Evolutionary conservation across 2,329 filamentous ascomycete species (phyloP), one percentile per base, ranked within the genome.

Genomic region (Daldinia sp.): DNA sequence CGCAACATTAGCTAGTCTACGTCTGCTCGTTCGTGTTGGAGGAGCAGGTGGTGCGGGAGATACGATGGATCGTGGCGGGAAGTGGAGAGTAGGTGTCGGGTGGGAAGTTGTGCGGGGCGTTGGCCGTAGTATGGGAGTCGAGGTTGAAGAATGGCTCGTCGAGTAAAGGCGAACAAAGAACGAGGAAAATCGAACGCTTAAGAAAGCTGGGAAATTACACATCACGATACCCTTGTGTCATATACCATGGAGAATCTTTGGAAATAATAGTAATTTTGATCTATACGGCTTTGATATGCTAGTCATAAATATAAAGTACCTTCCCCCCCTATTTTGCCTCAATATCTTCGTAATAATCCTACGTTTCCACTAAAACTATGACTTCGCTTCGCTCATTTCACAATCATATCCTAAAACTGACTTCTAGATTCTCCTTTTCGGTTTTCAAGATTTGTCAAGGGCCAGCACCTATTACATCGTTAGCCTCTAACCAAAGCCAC

Each of bases 71-170:
- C 80, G 87, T 0, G 86, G 86, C 0, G 87, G 86, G 4, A 89
- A 90, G 76, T 95, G 91, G 90, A 86, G 90, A 71, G 89, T 94
- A 8, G 92, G 91, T 69, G 87, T 92, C 59, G 87, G 88, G 1
- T 94, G 90, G 90, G 92, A 95, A 72, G 87, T 90, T 65, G 86
- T 91, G 5, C 81, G 89, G 63, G 84, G 83, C 3, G 78, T 95
- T 66, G 92, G 90, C 25, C 80, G 92, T 72, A 89, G 86, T 72
- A 85, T 95, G 52, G 89, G 90, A 2, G 83, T 95, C n/a, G 91
- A 93, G 75, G 83, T 93, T 10, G 88, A 91, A 65, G 91, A 94
- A 74, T 94, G 89, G 83, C 77, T 92, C 57, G 83, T 89, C 49
- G 90, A 92, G 66, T 92, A 56, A 19, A 50, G 7, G 10, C 15